phyloP scores from a whole-genome alignment of 2,329 filamentous ascomycete species.

The Clarireedia hainanense region DNA sequence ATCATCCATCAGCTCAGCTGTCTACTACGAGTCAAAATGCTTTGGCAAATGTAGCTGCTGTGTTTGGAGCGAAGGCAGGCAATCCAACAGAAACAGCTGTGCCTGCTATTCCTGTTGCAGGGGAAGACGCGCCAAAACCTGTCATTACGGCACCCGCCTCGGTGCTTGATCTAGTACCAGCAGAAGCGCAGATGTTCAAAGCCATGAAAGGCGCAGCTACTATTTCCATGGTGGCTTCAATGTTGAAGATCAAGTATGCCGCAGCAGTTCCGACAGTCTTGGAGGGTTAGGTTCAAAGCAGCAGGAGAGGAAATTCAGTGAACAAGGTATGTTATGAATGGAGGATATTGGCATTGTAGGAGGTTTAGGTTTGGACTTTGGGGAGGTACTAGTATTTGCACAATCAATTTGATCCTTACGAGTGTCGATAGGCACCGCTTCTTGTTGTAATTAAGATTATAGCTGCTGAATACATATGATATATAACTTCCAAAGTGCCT shows the following conservation, averaged over 20 bases:
- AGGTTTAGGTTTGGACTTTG: background rate
- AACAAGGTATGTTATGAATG: background rate
- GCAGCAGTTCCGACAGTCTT: background rate
- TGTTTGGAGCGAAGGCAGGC: constrained; percentile 1
- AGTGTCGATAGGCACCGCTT: background rate
- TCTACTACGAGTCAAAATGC: background rate
- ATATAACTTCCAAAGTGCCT: background rate
- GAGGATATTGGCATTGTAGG: constrained; percentile 5
- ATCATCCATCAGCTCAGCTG: background rate
- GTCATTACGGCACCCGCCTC: background rate
- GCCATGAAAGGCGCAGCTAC: background rate
- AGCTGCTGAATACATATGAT: background rate
- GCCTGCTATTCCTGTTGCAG: background rate
- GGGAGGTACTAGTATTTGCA: constrained; percentile 8
- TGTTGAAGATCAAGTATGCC: constrained; percentile 6
- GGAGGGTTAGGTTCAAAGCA: background rate
- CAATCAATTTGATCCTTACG: constrained; percentile 5
- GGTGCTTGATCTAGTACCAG: background rate
- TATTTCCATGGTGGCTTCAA: constrained; percentile 1
- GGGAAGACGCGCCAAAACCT: background rate
- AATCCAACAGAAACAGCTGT: background rate
- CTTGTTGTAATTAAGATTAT: constrained; percentile 6
- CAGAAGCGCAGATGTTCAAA: background rate
- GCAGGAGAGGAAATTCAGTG: background rate
- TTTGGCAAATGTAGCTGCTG: constrained; percentile 8